Conservation (phyloP, 139 green algal species). For the Limnomonas spitsbergensis region DNA sequence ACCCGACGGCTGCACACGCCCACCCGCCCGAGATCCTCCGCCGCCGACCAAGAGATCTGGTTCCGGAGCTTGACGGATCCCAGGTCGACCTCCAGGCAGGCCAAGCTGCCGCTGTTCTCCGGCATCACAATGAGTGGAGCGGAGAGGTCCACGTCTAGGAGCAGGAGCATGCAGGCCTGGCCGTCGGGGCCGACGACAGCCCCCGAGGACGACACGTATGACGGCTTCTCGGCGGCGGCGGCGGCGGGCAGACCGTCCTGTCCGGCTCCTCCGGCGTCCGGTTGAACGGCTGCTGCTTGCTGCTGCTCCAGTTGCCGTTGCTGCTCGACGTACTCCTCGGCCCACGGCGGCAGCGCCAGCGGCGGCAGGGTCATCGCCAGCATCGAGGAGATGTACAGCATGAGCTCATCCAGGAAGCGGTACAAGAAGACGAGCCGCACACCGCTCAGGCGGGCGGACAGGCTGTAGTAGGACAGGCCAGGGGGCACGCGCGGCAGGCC, state of each 20-base stretch:
- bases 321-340: neutral
- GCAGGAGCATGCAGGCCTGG: constrained; percentile 46
- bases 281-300: neutral
- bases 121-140: constrained; percentile 79
- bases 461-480: constrained; percentile 56
- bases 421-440: constrained; percentile 86
- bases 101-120: constrained; percentile 27
- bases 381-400: constrained; percentile 51
- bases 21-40: neutral
- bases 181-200: constrained; percentile 2
- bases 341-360: neutral
- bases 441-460: constrained; percentile 62
- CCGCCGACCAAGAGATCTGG: constrained; percentile 50
- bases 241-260: too few relatives aligned
- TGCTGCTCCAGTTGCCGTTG: neutral
- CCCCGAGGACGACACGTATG: constrained; percentile 3
- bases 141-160: constrained; percentile 70
- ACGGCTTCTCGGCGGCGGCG: neutral
- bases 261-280: neutral
- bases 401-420: constrained; percentile 75
- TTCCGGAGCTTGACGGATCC: constrained; percentile 62
- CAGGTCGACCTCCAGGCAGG: constrained; percentile 71
- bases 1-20: constrained; percentile 2
- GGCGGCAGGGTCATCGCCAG: constrained; percentile 41
- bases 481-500: constrained; percentile 47